Evolutionary conservation across 805 yeast genomes (phyloP).

Genomic region (Torulaspora indica): DNA sequence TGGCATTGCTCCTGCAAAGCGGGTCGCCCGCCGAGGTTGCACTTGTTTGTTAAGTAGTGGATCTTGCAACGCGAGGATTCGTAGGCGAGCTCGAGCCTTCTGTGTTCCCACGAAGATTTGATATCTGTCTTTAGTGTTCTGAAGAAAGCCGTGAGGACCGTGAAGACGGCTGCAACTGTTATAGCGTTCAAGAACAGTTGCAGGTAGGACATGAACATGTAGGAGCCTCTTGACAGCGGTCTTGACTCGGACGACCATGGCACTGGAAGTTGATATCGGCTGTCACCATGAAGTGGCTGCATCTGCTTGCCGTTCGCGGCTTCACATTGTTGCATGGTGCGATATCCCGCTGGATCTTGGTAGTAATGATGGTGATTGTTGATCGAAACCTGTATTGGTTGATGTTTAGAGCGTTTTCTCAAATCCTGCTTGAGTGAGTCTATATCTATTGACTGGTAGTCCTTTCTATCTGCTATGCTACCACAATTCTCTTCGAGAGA

Average conservation of each 20-base stretch:
- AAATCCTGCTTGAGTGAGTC: slow-evolving; percentile 15
- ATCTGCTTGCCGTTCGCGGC: neutral
- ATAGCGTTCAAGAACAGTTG: slow-evolving; percentile 51
- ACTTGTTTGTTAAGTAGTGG: slow-evolving; percentile 50
- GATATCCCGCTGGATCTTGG: slow-evolving; percentile 9
- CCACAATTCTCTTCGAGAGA: neutral
- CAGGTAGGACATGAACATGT: slow-evolving; percentile 55
- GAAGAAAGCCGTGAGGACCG: slow-evolving; percentile 43
- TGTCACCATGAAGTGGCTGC: slow-evolving; percentile 25
- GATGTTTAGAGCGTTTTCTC: slow-evolving; percentile 15
- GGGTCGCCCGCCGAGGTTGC: slow-evolving; percentile 51
- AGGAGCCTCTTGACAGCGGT: slow-evolving; percentile 52
- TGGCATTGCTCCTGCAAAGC: slow-evolving; percentile 54
- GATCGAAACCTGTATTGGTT: slow-evolving; percentile 28
- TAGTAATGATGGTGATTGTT: slow-evolving; percentile 29
- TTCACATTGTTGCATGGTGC: neutral
- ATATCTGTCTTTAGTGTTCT: slow-evolving; percentile 53
- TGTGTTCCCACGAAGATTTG: slow-evolving; percentile 45
- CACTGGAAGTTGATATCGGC: slow-evolving; percentile 41
- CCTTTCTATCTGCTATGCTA: neutral
- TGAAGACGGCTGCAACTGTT: slow-evolving; percentile 43
- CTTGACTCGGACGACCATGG: slow-evolving; percentile 54
- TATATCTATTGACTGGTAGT: slow-evolving; percentile 4
- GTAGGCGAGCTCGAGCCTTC: slow-evolving; percentile 41
- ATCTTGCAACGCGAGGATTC: slow-evolving; percentile 53